Conservation (phyloP, 805 yeast genomes). For the Candida taoyuanica region DNA sequence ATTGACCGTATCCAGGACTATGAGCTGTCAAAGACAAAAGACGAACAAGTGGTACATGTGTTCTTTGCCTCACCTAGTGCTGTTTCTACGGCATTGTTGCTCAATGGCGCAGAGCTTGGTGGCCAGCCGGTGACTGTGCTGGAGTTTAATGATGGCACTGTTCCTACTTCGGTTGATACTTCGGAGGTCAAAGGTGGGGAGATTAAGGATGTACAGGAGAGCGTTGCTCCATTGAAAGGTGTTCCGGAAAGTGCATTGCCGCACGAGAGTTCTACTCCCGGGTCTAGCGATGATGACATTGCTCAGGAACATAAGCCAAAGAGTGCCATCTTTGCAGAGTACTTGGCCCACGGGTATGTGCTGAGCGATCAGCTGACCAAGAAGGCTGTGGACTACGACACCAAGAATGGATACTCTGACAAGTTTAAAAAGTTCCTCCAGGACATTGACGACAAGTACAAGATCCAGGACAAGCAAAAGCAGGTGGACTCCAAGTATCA, state of each 20-base stretch:
- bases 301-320: conserved; percentile 77
- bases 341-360: conserved; percentile 67
- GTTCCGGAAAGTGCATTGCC: conserved; percentile 3
- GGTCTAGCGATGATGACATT: conserved; percentile 45
- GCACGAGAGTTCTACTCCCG: conserved; percentile 12
- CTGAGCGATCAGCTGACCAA: conserved; percentile 57
- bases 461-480: conserved; percentile 40
- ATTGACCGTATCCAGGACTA: conserved; percentile 28
- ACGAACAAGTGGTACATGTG: conserved; percentile 34
- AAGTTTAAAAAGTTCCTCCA: conserved; percentile 53
- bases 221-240: conserved; percentile 9
- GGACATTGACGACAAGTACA: conserved; percentile 56
- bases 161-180: conserved; percentile 20
- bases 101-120: conserved; percentile 71
- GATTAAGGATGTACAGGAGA: conserved; percentile 7
- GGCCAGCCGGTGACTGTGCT: conserved; percentile 48
- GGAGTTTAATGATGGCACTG: conserved; percentile 24
- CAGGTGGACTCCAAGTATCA: conserved; percentile 39
- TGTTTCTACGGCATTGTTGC: conserved; percentile 61
- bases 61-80: conserved; percentile 56
- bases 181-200: conserved; percentile 7
- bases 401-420: conserved; percentile 54
- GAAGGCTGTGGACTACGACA: conserved; percentile 59
- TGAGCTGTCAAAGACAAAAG: conserved; percentile 6
- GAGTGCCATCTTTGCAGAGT: conserved; percentile 69